Conservation (phyloP, 2,329 filamentous ascomycete genomes). For the Hortaea sp. region DNA sequence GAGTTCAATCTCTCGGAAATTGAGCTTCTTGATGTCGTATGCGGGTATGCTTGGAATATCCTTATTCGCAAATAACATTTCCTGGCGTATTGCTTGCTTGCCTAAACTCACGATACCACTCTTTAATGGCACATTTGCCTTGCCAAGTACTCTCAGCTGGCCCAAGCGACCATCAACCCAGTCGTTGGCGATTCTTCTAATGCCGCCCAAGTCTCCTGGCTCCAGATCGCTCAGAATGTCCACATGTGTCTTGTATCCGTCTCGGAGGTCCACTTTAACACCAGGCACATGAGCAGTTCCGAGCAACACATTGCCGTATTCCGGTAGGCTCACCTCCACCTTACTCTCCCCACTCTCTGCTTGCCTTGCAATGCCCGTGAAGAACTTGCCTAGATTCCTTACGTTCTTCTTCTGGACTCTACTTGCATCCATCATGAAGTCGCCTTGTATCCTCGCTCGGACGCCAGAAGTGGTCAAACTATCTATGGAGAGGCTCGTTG, state of each 20-base stretch:
- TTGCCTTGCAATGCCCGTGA: constrained; percentile 69
- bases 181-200: constrained; percentile 74
- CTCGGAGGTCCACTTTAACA: constrained; percentile 64
- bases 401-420: constrained; percentile 62
- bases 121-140: constrained; percentile 62
- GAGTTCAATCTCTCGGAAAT: constrained; percentile 60
- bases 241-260: constrained; percentile 65
- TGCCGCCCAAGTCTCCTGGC: constrained; percentile 65
- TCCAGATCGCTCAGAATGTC: constrained; percentile 69
- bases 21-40: constrained; percentile 72
- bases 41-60: constrained; percentile 68
- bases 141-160: constrained; percentile 60
- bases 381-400: constrained; percentile 63
- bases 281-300: constrained; percentile 69
- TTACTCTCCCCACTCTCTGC: constrained; percentile 64
- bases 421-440: constrained; percentile 69
- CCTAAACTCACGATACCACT: constrained; percentile 74
- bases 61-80: constrained; percentile 61
- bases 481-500: constrained; percentile 74
- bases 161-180: constrained; percentile 74
- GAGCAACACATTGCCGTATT: constrained; percentile 67
- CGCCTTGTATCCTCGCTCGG: constrained; percentile 68
- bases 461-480: constrained; percentile 73
- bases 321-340: constrained; percentile 69
- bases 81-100: constrained; percentile 63